Conservation (phyloP, 768 basidiomycete genomes). For the Leucogyrophana mollusca region DNA sequence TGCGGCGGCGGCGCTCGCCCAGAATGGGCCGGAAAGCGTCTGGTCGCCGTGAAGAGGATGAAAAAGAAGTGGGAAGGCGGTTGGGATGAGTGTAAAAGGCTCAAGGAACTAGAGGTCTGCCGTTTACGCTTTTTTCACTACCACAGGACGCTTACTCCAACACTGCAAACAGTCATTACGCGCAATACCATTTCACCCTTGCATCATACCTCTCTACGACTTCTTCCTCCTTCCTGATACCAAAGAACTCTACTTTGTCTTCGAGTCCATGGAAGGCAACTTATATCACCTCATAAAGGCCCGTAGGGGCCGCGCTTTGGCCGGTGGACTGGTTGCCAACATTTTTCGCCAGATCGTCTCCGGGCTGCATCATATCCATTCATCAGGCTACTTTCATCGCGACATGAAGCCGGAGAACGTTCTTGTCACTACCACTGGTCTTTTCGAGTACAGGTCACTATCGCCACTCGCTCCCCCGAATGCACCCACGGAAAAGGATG, state of each 20-base stretch:
- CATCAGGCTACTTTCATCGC: conserved; percentile 93
- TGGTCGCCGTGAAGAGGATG: conserved; percentile 98
- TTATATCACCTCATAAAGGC: conserved; percentile 99
- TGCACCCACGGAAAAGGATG: conserved; percentile 82
- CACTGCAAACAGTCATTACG: conserved; percentile 72
- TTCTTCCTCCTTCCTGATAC: conserved; percentile 96
- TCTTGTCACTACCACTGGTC: conserved; percentile 94
- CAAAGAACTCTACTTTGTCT: conserved; percentile 98
- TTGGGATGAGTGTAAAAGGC: conserved; percentile 94
- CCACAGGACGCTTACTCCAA: conserved; percentile 14
- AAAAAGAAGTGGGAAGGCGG: conserved; percentile 97
- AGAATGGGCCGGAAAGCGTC: conserved; percentile 91
- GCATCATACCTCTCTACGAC: conserved; percentile 98
- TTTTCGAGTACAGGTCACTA: conserved; percentile 85
- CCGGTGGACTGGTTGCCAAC: conserved; percentile 94
- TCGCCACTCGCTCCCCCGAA: conserved; percentile 65
- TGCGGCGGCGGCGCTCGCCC: conserved; percentile 89
- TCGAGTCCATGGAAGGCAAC: conserved; percentile 99
- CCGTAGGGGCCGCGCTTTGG: conserved; percentile 90
- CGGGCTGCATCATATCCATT: conserved; percentile 92
- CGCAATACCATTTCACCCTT: conserved; percentile 91
- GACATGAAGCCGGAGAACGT: conserved; percentile 99
- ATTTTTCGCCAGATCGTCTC: conserved; percentile 91
- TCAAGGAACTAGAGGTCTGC: conserved; percentile 93
- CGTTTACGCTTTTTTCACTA: conserved; percentile 10